A percentile compares a stretch with the other conserved stretches of the same genome.
Conservation (phyloP, 2,329 filamentous ascomycete species). For the Penicillium sp. region DNA sequence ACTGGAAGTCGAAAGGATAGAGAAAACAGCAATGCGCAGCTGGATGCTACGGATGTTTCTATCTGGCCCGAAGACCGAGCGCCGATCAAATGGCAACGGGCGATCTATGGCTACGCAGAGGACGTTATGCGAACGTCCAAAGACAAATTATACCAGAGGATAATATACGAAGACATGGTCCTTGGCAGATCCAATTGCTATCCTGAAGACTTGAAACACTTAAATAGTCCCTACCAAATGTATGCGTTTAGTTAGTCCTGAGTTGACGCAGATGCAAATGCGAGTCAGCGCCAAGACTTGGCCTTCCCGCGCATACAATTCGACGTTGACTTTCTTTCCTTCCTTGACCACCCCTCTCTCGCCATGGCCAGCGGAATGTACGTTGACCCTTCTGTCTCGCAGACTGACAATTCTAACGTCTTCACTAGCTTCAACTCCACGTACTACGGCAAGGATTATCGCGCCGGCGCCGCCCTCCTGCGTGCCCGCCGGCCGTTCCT, state of each 20-base stretch:
- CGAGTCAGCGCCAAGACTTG: conserved; percentile 21
- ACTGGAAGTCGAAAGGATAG: background rate
- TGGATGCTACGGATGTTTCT: background rate
- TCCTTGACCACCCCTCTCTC: conserved; percentile 3
- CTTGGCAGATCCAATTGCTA: background rate
- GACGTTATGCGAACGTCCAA: background rate
- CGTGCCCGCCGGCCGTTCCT: conserved; percentile 90
- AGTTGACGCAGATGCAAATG: background rate
- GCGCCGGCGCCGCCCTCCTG: conserved; percentile 83
- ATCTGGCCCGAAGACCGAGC: background rate
- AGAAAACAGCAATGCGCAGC: background rate
- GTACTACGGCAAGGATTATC: conserved; percentile 88
- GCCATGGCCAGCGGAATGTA: conserved; percentile 28
- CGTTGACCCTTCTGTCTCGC: background rate
- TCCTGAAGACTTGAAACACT: background rate
- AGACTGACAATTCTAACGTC: conserved; percentile 3
- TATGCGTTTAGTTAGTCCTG: background rate
- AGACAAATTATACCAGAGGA: background rate
- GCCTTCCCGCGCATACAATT: conserved; percentile 13
- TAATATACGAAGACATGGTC: background rate
- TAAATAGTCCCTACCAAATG: background rate
- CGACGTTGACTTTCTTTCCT: conserved; percentile 9
- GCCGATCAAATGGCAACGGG: background rate
- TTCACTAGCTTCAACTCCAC: conserved; percentile 63
- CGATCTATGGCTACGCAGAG: background rate